phyloP scores from a whole-genome alignment of 495 filamentous ascomycete species.

The Chlorociboria aeruginascens region DNA sequence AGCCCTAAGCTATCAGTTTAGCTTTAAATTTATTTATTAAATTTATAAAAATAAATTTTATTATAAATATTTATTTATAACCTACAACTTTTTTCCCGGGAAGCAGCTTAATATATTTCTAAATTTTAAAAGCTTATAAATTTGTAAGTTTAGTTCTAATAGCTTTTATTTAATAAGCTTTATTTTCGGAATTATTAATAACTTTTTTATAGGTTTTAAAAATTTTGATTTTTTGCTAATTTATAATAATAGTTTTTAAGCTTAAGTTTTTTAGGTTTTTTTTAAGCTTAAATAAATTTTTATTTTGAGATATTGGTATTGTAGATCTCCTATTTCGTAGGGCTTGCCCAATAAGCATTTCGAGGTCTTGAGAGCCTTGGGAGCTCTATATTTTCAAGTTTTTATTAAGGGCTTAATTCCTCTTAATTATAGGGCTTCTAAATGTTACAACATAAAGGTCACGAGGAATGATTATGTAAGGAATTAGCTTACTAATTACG shows the following conservation, averaged over 20 bases:
- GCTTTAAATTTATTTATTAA: neutral
- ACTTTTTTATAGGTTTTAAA: neutral
- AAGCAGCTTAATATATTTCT: neutral
- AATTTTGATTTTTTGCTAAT: neutral
- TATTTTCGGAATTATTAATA: neutral
- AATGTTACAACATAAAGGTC: no score
- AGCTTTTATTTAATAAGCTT: neutral
- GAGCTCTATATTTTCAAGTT: no score
- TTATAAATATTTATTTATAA: neutral
- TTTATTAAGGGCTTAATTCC: no score
- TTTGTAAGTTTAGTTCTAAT: neutral
- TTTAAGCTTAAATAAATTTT: neutral
- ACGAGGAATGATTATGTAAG: no score
- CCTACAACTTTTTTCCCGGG: neutral
- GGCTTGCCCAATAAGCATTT: neutral
- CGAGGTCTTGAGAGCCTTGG: no score
- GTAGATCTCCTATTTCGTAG: neutral
- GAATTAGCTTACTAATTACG: no score
- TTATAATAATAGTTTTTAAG: neutral
- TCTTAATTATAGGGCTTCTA: no score
- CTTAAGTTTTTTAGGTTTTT: neutral
- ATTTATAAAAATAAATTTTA: neutral
- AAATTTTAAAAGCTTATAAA: neutral
- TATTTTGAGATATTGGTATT: neutral
- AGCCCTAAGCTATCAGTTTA: neutral